Evolutionary conservation across 345 rosid species (phyloP).

Genomic region (Cardamine chenopodiifolia): DNA sequence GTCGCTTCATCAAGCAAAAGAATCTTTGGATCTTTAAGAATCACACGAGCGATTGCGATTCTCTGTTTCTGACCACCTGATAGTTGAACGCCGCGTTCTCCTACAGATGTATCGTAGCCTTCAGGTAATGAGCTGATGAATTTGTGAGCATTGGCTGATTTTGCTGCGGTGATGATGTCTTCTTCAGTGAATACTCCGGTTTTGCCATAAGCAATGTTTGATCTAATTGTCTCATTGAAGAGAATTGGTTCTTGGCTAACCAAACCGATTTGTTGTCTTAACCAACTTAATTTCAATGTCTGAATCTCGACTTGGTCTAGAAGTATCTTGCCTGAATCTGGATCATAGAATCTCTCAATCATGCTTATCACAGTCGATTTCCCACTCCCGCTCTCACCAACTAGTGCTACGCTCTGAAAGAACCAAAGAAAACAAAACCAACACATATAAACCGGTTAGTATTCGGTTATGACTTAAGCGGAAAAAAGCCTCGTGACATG

Average conservation of each 20-base stretch:
- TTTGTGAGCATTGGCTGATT: slow-evolving; percentile 63
- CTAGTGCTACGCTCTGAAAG: slow-evolving; percentile 75
- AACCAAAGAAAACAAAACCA: not conserved
- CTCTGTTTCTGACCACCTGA: slow-evolving; percentile 85
- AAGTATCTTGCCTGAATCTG: slow-evolving; percentile 56
- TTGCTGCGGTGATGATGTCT: slow-evolving; percentile 60
- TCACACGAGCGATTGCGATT: slow-evolving; percentile 73
- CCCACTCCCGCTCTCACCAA: slow-evolving; percentile 77
- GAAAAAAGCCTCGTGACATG: too few species aligned
- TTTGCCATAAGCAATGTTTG: slow-evolving; percentile 67
- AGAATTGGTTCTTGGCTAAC: slow-evolving; percentile 78
- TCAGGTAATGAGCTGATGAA: slow-evolving; percentile 67
- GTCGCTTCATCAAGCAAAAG: slow-evolving; percentile 77
- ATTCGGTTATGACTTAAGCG: not conserved
- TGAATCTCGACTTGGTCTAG: slow-evolving; percentile 51
- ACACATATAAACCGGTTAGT: not conserved
- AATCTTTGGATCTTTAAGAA: slow-evolving; percentile 65
- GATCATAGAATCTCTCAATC: slow-evolving; percentile 72
- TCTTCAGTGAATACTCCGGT: slow-evolving; percentile 53
- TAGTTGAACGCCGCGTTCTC: slow-evolving; percentile 72
- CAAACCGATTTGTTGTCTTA: slow-evolving; percentile 73
- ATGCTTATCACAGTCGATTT: slow-evolving; percentile 74
- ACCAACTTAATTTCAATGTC: slow-evolving; percentile 57
- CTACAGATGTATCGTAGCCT: slow-evolving; percentile 64
- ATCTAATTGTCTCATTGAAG: slow-evolving; percentile 66